Percentiles rank a stretch among this genome's conserved stretches.
Conservation (phyloP, 139 green algal species). For the Chlamydomonas eustigma region DNA sequence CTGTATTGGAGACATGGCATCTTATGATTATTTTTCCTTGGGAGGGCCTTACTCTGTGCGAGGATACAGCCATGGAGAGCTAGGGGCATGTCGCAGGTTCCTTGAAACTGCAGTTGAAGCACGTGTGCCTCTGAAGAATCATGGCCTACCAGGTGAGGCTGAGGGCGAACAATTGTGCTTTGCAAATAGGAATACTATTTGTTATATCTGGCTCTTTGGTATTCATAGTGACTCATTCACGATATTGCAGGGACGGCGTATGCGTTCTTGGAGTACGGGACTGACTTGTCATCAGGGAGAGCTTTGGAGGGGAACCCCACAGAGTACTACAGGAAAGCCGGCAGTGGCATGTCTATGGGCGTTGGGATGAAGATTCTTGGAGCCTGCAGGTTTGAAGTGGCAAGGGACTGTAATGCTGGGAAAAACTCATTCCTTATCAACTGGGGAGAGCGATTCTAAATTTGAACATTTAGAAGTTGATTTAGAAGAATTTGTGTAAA, state of each 20-base stretch:
- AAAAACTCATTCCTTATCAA: slow-evolving; percentile 70
- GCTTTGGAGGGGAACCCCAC: slow-evolving; percentile 83
- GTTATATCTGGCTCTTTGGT: too few relatives aligned
- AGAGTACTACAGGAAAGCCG: slow-evolving; percentile 85
- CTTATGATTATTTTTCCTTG: slow-evolving; percentile 92
- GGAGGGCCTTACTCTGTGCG: slow-evolving; percentile 91
- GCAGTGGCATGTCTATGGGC: slow-evolving; percentile 72
- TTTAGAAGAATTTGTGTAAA: too few relatives aligned
- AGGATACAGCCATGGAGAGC: slow-evolving; percentile 90
- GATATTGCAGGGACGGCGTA: slow-evolving; percentile 59
- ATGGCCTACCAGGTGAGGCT: slow-evolving; percentile 6
- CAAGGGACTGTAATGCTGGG: slow-evolving; percentile 77
- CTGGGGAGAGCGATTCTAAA: slow-evolving; percentile 92
- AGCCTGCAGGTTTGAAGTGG: slow-evolving; percentile 77
- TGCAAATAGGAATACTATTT: too few relatives aligned
- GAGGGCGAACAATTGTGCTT: too few relatives aligned
- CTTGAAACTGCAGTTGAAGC: slow-evolving; percentile 81
- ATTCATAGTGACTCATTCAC: too few relatives aligned
- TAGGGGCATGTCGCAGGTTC: slow-evolving; percentile 74
- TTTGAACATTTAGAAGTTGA: neutral
- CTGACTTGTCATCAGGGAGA: slow-evolving; percentile 73
- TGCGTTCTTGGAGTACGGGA: slow-evolving; percentile 82
- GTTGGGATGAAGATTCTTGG: slow-evolving; percentile 79
- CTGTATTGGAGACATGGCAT: slow-evolving; percentile 82
- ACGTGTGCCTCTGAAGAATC: slow-evolving; percentile 57